Evolutionary conservation across 495 filamentous ascomycete species (phyloP).

Genomic region (Tuber umbilicatum): DNA sequence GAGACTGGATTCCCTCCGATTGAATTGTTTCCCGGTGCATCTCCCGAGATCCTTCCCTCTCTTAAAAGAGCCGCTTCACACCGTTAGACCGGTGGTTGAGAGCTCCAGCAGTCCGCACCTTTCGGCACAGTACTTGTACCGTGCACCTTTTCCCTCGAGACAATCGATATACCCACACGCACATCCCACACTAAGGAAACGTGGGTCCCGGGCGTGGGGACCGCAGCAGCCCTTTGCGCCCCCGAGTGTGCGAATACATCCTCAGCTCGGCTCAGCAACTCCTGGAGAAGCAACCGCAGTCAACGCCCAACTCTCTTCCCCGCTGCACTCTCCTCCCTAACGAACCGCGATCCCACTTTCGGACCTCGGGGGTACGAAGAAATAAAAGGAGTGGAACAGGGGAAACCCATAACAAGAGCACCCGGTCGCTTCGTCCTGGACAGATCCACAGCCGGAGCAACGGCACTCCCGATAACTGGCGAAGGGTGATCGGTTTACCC

Average conservation of each 20-base stretch:
- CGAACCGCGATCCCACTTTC: neutral
- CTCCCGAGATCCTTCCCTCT: neutral
- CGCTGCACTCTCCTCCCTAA: neutral
- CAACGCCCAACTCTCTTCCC: neutral
- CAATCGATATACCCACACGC: neutral
- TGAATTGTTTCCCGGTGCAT: neutral
- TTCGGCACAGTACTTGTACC: neutral
- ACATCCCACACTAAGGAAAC: neutral
- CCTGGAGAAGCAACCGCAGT: neutral
- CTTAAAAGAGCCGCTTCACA: neutral
- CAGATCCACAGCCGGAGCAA: neutral
- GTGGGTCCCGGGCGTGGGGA: neutral
- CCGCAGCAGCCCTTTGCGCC: conserved; percentile 2
- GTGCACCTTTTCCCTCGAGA: neutral
- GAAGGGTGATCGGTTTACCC: conserved; percentile 25
- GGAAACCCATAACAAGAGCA: neutral
- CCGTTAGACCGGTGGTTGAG: neutral
- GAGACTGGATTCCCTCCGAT: neutral
- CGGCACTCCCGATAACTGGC: conserved; percentile 15
- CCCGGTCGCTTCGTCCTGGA: neutral
- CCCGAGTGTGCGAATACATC: neutral
- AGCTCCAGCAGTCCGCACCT: neutral
- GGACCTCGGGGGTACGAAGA: neutral
- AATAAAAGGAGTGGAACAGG: neutral
- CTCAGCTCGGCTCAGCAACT: neutral